phyloP scores from a whole-genome alignment of 1,284 basidiomycete genomes.

The Kalmanozyma brasiliensis region DNA sequence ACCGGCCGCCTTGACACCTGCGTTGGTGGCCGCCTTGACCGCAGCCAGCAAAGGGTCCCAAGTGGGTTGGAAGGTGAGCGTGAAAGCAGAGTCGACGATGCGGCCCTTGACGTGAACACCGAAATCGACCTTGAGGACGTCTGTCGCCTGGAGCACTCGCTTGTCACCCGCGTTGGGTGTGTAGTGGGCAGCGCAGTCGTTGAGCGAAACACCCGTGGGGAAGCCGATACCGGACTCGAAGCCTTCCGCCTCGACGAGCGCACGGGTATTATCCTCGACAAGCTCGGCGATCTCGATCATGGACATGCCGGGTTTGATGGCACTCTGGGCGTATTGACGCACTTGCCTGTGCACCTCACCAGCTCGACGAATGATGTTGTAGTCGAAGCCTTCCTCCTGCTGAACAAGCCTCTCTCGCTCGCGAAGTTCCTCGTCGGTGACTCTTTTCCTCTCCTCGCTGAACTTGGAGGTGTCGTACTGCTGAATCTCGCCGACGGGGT shows the following conservation, averaged over 20 bases:
- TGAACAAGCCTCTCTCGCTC: conserved; percentile 76
- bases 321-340: conserved; percentile 80
- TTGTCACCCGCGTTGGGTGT: conserved; percentile 95
- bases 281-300: conserved; percentile 94
- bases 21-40: conserved; percentile 91
- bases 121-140: conserved; percentile 96
- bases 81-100: conserved; percentile 96
- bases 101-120: conserved; percentile 95
- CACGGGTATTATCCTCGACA: conserved; percentile 81
- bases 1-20: conserved; percentile 80
- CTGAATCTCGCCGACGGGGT: conserved; percentile 90
- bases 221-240: conserved; percentile 89
- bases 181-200: conserved; percentile 96
- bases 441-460: conserved; percentile 78
- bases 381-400: conserved; percentile 72
- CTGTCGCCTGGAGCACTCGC: conserved; percentile 82
- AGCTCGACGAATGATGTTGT: conserved; percentile 87
- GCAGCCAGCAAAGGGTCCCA: conserved; percentile 90
- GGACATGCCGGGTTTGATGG: conserved; percentile 90
- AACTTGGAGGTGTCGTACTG: conserved; percentile 75
- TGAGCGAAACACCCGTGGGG: conserved; percentile 94
- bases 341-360: conserved; percentile 94
- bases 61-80: conserved; percentile 85
- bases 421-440: conserved; percentile 88
- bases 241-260: conserved; percentile 85